Base-by-base conservation (phyloP, 2,329 filamentous ascomycete species). In the Teratosphaeriaceae sp. region DNA sequence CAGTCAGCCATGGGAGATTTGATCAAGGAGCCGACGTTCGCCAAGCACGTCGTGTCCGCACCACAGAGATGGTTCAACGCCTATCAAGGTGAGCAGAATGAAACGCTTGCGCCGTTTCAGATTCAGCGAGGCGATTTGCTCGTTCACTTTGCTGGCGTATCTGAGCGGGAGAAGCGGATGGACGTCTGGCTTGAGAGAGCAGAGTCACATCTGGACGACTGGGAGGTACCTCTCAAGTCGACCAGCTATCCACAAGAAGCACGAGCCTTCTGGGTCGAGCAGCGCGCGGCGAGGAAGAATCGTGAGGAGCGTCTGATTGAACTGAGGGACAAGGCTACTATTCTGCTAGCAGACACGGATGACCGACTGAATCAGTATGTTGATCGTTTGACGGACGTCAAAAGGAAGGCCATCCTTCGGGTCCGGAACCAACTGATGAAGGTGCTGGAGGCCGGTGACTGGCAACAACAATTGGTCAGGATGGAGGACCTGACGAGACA, bases 41-140 rank as follows among this genome's bases (percentile, higher is more conserved):
- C 44, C 8, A 45, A 56, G 5, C 49, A 62, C 43, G 51, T 64
- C 11, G 58, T 63, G 8, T 52, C 61, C 23, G 60, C 64, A 31
- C 66, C 67, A 11, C 66, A 69, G 45, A 51, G 67, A 7, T 69
- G 65, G 66, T 69, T 70, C 54, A 71, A 70, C 45, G 64, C 64
- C 1, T 70, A 69, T 37, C 57, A 65, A 37, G 63, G 61, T 15
- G 63, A 65, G 37, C 58, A 63, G 37, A 62, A 63, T 41, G 60
- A 64, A 42, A 66, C 59, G 2, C 45, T 67, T 23, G 48, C 57
- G 1, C 54, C 61, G 13, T 62, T 57, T 34, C 60, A 66, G 35
- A 64, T 64, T 5, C 59, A 64, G 11, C 56, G 63, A 26, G 66
- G 67, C 2, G 66, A 70, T 41, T 62, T 67, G 41, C 48, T 71